Evolutionary conservation across 2,329 filamentous ascomycete species (phyloP).

Genomic region (Peltaster fructicola): DNA sequence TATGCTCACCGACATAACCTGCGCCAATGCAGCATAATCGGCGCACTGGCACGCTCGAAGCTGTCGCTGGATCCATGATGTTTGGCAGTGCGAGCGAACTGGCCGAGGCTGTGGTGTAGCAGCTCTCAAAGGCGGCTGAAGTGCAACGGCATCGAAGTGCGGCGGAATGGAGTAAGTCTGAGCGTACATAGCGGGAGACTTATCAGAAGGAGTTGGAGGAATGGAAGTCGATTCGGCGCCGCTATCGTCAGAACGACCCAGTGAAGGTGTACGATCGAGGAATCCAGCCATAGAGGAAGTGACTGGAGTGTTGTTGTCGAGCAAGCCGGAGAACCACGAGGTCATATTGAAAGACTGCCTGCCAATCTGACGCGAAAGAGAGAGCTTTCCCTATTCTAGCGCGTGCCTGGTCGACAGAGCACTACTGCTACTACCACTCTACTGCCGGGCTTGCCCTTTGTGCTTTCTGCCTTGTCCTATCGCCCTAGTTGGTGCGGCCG

Average conservation of each 20-base stretch:
- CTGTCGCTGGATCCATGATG: slow-evolving; percentile 8
- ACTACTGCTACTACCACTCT: too few species aligned
- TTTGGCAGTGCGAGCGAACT: slow-evolving; percentile 5
- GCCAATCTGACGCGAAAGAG: too few species aligned
- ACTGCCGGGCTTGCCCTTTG: too few species aligned
- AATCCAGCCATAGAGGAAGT: slow-evolving; percentile 3
- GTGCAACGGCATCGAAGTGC: slow-evolving; percentile 5
- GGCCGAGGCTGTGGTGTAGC: slow-evolving; percentile 5
- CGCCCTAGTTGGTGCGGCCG: too few species aligned
- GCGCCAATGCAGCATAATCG: slow-evolving; percentile 56
- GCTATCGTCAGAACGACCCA: slow-evolving; percentile 7
- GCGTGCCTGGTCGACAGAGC: too few species aligned
- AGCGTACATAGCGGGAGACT: slow-evolving; percentile 5
- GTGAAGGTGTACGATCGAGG: slow-evolving; percentile 6
- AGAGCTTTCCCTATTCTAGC: too few species aligned
- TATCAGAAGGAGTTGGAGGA: slow-evolving; percentile 6
- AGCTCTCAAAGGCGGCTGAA: slow-evolving; percentile 4
- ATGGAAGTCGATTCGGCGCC: slow-evolving; percentile 4
- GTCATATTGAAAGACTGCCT: too few species aligned
- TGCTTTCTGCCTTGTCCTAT: too few species aligned
- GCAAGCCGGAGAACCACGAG: too few species aligned
- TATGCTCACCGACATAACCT: slow-evolving; percentile 51
- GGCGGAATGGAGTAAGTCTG: slow-evolving; percentile 6
- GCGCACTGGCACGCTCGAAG: slow-evolving; percentile 8
- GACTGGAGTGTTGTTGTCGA: too few species aligned